Base-by-base conservation (phyloP, 2,329 filamentous ascomycete species). In the Aureobasidium sp. region DNA sequence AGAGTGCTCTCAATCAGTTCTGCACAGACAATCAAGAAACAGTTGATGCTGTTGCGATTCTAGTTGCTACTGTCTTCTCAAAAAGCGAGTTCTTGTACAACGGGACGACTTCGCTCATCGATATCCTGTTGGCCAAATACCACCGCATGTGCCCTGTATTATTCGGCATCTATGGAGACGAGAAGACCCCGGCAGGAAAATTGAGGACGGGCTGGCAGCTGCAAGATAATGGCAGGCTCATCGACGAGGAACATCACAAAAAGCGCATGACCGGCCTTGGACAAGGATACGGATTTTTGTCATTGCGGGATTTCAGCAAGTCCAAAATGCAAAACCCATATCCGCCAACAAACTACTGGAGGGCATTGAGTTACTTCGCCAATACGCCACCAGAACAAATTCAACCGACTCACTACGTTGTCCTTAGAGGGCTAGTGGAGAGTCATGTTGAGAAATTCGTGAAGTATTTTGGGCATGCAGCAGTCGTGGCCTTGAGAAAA, bases 41-140 rank as follows among this genome's bases (percentile, higher is more conserved):
- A 54, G 88, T 88, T 8, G 86, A 93, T 60, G 85, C 87, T 0
- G 78, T 94, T 39, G 89, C 89, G n/a, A 80, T 91, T 21, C 75
- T 90, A 21, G 78, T 84, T 1, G 85, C 85, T 6, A 81, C 84
- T 58, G 78, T 94, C 25, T 91, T 94, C 65, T 85, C 86, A 1
- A 76, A 79, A 49, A 75, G 80, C 16, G 76, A 80, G 14, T 66
- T 63, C 52, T 58, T 59, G 12, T 74, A 79, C 51, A 86, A 83
- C 76, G 78, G 83, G 47, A 84, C 81, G 7, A 70, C 78, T 42
- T 54, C 53, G 5, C 74, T 95, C 55, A 84, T 89, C 49, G 88
- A 94, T 64, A 87, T 97, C 55, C 75, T 97, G 25, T 84, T 95
- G 63, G 85, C 90, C 52, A 96, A 97, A 68, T 86, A 88, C 63